A percentile compares a stretch with the other conserved stretches of the same genome.
Evolutionary conservation across 345 rosid genomes (phyloP).

Genomic region (Eucalyptus viminalis): DNA sequence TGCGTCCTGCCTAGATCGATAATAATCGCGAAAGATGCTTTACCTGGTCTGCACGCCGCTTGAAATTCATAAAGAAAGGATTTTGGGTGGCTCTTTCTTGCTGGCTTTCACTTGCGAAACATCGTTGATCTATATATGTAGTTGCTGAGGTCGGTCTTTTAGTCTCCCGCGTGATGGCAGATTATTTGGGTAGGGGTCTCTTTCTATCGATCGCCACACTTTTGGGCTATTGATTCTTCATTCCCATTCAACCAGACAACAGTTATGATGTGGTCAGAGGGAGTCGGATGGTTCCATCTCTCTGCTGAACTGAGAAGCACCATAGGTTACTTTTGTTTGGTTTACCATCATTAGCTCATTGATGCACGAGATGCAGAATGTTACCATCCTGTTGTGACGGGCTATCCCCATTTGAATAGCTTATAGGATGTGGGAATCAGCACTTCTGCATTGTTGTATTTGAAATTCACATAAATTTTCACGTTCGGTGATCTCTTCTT

Average conservation of each 20-base stretch:
- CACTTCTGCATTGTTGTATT: neutral
- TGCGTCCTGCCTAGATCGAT: neutral
- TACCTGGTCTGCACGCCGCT: neutral
- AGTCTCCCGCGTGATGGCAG: neutral
- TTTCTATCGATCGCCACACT: neutral
- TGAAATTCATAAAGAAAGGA: neutral
- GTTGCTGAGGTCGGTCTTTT: neutral
- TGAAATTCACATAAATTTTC: neutral
- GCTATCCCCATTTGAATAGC: neutral
- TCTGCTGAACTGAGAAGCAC: neutral
- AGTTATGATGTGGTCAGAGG: neutral
- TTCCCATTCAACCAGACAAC: neutral
- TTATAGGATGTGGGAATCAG: neutral
- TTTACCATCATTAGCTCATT: neutral
- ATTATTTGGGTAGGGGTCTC: neutral
- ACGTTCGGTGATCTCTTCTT: neutral
- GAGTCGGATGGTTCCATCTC: neutral
- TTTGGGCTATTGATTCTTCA: neutral
- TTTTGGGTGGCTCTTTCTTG: neutral
- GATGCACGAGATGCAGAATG: neutral
- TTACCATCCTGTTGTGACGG: neutral
- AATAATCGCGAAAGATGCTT: neutral
- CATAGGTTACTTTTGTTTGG: neutral
- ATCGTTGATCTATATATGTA: neutral
- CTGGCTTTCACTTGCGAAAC: neutral